Percentiles rank a stretch among this genome's conserved stretches.
phyloP scores from a whole-genome alignment of 2,329 filamentous ascomycete genomes.

The Ceratocystis destructans region DNA sequence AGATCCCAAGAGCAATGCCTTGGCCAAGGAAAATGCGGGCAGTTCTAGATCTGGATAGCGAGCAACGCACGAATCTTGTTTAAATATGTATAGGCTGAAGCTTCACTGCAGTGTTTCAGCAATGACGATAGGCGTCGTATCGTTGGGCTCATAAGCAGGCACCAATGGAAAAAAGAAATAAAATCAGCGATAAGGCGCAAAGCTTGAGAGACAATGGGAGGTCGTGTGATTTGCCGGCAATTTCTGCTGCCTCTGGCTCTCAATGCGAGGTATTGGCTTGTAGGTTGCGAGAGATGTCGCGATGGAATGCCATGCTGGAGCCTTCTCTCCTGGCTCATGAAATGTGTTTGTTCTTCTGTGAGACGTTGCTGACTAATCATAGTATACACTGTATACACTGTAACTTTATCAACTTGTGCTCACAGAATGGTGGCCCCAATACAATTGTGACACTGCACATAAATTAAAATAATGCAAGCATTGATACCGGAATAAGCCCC shows the following conservation, averaged over 20 bases:
- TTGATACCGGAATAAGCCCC: not conserved
- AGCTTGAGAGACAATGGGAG: not conserved
- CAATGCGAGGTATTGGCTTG: not conserved
- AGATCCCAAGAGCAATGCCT: not conserved
- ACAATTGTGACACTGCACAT: not conserved
- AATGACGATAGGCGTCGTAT: too few species aligned
- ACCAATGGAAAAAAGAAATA: not conserved
- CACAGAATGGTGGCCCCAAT: too few species aligned
- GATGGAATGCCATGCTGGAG: constrained; percentile 1
- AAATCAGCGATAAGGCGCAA: not conserved
- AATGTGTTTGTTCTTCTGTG: not conserved
- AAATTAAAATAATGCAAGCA: not conserved
- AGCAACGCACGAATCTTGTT: not conserved
- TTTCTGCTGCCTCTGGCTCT: not conserved
- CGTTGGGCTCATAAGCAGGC: not conserved
- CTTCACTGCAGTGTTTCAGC: too few species aligned
- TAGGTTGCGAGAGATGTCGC: not conserved
- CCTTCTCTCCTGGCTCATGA: not conserved
- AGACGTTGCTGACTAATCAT: not conserved
- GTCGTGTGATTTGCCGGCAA: not conserved
- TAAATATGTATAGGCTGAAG: not conserved
- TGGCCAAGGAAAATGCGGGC: not conserved
- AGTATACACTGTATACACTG: constrained; percentile 15
- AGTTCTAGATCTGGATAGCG: not conserved
- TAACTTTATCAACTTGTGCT: not conserved